Percentiles rank a stretch among this genome's conserved stretches.
Evolutionary conservation across 83 land plant species (phyloP).

Genomic region (Picea abies): DNA sequence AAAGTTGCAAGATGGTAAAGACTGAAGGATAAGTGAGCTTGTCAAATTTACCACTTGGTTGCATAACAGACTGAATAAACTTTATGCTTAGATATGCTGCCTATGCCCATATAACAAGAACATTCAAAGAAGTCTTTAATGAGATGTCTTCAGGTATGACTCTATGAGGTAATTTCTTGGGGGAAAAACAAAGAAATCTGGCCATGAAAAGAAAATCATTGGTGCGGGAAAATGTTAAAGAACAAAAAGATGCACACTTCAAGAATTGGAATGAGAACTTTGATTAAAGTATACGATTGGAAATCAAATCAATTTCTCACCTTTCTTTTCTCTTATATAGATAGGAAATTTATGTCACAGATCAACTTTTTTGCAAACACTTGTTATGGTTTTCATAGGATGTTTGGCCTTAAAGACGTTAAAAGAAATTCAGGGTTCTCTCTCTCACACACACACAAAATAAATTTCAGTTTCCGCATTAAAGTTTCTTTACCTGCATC

Average conservation of each 20-base stretch:
- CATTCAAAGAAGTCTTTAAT: background rate
- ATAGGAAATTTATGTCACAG: background rate
- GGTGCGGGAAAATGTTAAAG: background rate
- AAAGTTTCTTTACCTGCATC: slow-evolving; percentile 4
- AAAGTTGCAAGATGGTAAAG: slow-evolving; percentile 1
- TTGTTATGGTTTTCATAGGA: background rate
- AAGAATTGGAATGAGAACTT: background rate
- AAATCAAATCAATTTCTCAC: background rate
- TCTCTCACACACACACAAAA: background rate
- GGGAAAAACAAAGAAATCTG: background rate
- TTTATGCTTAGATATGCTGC: background rate
- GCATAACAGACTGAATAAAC: background rate
- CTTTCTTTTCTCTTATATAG: background rate
- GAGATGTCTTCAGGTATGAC: background rate
- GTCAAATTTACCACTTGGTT: background rate
- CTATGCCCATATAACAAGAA: background rate
- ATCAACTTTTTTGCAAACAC: background rate
- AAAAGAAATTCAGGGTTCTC: background rate
- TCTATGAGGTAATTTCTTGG: background rate
- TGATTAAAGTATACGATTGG: background rate
- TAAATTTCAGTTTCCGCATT: background rate
- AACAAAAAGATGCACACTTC: background rate
- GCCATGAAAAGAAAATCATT: background rate
- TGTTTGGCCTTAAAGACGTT: background rate
- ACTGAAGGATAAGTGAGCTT: background rate